phyloP scores from a whole-genome alignment of 495 filamentous ascomycete species.

The Cetradonia linearis region DNA sequence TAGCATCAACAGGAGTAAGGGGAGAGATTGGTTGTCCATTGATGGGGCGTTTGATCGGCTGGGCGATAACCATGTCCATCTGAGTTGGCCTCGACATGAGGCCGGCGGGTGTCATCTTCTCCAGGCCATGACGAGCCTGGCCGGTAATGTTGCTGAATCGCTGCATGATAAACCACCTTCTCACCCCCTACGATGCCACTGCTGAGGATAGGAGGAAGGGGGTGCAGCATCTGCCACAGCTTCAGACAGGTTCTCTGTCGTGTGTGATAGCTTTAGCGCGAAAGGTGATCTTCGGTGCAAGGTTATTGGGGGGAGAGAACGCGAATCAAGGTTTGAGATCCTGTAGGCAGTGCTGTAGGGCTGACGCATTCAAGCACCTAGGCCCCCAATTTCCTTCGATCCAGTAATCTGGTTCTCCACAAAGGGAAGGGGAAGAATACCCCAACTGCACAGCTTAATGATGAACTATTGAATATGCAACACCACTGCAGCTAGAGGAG shows the following conservation, averaged over 20 bases:
- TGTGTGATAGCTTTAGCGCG: slow-evolving; percentile 21
- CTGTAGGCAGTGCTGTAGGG: slow-evolving; percentile 14
- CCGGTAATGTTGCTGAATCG: slow-evolving; percentile 80
- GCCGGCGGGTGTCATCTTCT: slow-evolving; percentile 73
- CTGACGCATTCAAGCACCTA: not conserved
- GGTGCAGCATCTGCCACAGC: slow-evolving; percentile 19
- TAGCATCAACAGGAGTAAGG: slow-evolving; percentile 53
- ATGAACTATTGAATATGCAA: not conserved
- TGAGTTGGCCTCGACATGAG: slow-evolving; percentile 62
- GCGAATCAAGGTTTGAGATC: slow-evolving; percentile 13
- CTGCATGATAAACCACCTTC: slow-evolving; percentile 56
- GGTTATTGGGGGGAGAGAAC: slow-evolving; percentile 5
- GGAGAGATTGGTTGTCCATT: slow-evolving; percentile 56
- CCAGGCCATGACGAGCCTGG: slow-evolving; percentile 79
- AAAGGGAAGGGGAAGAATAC: not conserved
- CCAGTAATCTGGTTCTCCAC: not conserved
- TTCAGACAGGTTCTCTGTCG: slow-evolving; percentile 17
- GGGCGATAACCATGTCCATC: slow-evolving; percentile 58
- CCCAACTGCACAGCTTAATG: no score
- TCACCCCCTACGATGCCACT: slow-evolving; percentile 12
- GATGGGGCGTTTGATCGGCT: slow-evolving; percentile 55
- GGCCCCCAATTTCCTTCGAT: not conserved
- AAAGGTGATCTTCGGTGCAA: slow-evolving; percentile 1
- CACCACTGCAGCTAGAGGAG: not conserved
- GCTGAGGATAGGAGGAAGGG: slow-evolving; percentile 6